Conservation (phyloP, 768 basidiomycete genomes). For the Trametes punicea region DNA sequence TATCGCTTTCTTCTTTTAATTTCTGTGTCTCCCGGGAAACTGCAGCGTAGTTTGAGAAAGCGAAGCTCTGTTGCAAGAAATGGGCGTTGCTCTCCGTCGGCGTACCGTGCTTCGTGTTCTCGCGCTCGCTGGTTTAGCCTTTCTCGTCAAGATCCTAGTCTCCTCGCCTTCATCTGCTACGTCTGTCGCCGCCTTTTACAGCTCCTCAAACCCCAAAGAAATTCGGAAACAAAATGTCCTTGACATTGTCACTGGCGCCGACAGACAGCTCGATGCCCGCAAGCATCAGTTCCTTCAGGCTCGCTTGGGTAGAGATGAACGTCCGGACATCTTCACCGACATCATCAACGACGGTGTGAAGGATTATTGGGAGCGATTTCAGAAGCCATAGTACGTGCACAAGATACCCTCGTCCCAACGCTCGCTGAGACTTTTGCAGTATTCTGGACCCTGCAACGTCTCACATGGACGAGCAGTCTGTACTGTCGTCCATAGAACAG, state of each 20-base stretch:
- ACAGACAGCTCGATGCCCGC: slow-evolving; percentile 85
- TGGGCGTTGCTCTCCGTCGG: slow-evolving; percentile 46
- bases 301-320: slow-evolving; percentile 83
- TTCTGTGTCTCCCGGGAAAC: too few relatives aligned
- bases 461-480: slow-evolving; percentile 86
- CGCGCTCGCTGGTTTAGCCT: slow-evolving; percentile 33
- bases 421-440: slow-evolving; percentile 35
- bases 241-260: slow-evolving; percentile 60
- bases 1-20: background rate
- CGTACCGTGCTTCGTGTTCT: slow-evolving; percentile 46
- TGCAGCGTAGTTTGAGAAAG: background rate
- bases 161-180: slow-evolving; percentile 28
- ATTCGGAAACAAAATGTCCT: slow-evolving; percentile 60
- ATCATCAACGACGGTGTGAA: slow-evolving; percentile 71
- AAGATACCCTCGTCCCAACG: background rate
- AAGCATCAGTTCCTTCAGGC: slow-evolving; percentile 85
- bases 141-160: slow-evolving; percentile 40
- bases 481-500: slow-evolving; percentile 87
- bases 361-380: slow-evolving; percentile 93
- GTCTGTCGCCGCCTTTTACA: slow-evolving; percentile 23
- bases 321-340: slow-evolving; percentile 74
- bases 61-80: slow-evolving; percentile 14
- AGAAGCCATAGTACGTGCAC: slow-evolving; percentile 77
- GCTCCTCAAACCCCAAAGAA: slow-evolving; percentile 31
- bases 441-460: slow-evolving; percentile 81